Evolutionary conservation across 352 stramenopile species (phyloP).

Genomic region (Thalassiosira hispida): DNA sequence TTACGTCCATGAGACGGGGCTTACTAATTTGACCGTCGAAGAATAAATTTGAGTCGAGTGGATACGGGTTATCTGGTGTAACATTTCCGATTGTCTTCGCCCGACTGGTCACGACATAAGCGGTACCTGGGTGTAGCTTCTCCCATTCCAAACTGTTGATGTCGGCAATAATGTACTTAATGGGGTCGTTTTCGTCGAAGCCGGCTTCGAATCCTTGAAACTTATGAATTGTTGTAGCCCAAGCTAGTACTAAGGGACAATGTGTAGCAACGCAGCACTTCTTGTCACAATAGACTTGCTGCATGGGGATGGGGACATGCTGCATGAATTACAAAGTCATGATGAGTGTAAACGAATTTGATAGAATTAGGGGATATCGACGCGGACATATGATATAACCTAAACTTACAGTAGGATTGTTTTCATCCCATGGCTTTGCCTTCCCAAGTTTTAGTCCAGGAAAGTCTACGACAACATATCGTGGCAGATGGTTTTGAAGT

Average conservation of each 20-base stretch:
- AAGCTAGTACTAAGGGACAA: constrained; percentile 18
- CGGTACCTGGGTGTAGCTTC: constrained; percentile 8
- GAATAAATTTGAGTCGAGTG: too few species aligned
- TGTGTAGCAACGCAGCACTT: neutral
- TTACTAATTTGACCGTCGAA: too few species aligned
- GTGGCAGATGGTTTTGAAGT: constrained; percentile 14
- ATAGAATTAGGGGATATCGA: too few species aligned
- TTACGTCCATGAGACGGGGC: too few species aligned
- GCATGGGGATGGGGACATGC: neutral
- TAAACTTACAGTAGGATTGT: constrained; percentile 24
- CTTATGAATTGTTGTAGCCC: constrained; percentile 31
- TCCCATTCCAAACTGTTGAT: neutral
- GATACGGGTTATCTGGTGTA: neutral
- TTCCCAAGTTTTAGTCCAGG: constrained; percentile 3
- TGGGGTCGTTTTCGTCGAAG: constrained; percentile 6
- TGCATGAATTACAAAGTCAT: too few species aligned
- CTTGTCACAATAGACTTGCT: neutral
- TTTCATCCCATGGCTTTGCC: constrained; percentile 10
- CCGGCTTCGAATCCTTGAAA: constrained; percentile 33
- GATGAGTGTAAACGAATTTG: too few species aligned
- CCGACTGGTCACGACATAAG: constrained; percentile 14
- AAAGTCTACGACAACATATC: constrained; percentile 31
- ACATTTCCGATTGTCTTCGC: constrained; percentile 11
- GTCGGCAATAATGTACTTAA: constrained; percentile 5
- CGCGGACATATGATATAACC: too few species aligned